Percentiles rank a stretch among this genome's conserved stretches.
phyloP scores from a whole-genome alignment of 176 grass and related monocot species.

The Juncus inflexus region DNA sequence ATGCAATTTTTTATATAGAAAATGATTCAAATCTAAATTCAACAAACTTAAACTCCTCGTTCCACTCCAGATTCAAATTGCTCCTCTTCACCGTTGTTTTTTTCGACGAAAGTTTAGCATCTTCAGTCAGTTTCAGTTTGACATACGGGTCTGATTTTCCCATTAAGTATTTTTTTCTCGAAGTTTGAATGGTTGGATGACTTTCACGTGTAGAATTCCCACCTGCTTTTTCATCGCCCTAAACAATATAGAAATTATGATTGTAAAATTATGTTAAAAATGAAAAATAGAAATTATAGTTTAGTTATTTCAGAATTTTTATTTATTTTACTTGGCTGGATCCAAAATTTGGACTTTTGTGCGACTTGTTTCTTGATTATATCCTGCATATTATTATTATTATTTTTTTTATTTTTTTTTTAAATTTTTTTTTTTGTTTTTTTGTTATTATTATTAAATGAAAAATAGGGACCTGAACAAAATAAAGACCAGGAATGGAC shows the following conservation, averaged over 20 bases:
- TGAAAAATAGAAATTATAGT: background rate
- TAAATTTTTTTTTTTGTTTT: too few relatives aligned
- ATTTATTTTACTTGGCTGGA: constrained; percentile 37
- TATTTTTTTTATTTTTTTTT: too few relatives aligned
- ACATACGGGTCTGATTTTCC: constrained; percentile 87
- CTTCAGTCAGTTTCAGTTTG: constrained; percentile 64
- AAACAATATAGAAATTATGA: constrained; percentile 23
- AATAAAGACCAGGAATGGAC: constrained; percentile 74
- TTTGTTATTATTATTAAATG: too few relatives aligned
- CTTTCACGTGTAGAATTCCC: constrained; percentile 63
- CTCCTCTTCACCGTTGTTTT: constrained; percentile 58
- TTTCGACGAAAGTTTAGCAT: constrained; percentile 60
- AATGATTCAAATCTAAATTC: too few relatives aligned
- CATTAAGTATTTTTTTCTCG: constrained; percentile 68
- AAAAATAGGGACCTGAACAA: constrained; percentile 60
- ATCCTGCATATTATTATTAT: constrained; percentile 65
- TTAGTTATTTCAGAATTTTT: background rate
- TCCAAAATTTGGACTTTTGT: constrained; percentile 75
- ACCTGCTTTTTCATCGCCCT: constrained; percentile 68
- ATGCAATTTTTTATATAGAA: too few relatives aligned
- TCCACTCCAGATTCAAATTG: constrained; percentile 82
- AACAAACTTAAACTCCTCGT: constrained; percentile 75
- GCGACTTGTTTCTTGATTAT: constrained; percentile 81
- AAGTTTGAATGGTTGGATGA: constrained; percentile 49
- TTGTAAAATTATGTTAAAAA: constrained; percentile 11